Conservation (phyloP, 352 stramenopile species). For the Phytophthora aleatoria region DNA sequence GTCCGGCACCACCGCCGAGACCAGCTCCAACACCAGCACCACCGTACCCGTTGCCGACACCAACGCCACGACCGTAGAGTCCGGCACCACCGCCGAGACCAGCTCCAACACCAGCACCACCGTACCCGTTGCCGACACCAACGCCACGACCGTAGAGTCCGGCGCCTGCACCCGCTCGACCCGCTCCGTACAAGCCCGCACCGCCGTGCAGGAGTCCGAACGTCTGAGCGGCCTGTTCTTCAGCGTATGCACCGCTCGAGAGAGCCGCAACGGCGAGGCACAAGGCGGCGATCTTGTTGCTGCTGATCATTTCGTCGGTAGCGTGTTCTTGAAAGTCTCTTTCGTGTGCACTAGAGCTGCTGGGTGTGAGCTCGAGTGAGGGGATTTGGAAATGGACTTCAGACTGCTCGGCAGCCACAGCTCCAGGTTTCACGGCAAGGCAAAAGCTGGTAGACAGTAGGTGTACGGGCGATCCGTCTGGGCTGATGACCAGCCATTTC, state of each 20-base stretch:
- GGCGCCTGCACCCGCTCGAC: too few species aligned
- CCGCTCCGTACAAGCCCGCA: too few species aligned
- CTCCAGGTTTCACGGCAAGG: too few species aligned
- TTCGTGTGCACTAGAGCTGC: neutral
- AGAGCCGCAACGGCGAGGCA: constrained; percentile 17
- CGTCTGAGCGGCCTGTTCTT: constrained; percentile 19
- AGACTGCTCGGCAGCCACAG: too few species aligned
- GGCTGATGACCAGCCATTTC: too few species aligned
- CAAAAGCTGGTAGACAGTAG: too few species aligned
- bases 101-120: neutral
- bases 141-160: neutral
- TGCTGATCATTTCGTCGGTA: constrained; percentile 14
- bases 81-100: neutral
- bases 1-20: neutral
- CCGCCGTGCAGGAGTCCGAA: constrained; percentile 5
- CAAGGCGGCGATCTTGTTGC: constrained; percentile 16
- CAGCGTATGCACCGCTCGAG: neutral
- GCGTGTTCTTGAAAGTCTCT: constrained; percentile 3
- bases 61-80: constrained; percentile 1
- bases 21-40: neutral
- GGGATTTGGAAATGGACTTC: constrained; percentile 15
- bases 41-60: neutral
- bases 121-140: neutral
- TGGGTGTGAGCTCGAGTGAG: constrained; percentile 8
- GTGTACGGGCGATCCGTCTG: too few species aligned